Percentiles rank a stretch among this genome's conserved stretches.
These are phyloP conservation scores for Barnettozyma hawaiiensis DNA, from an alignment of 1,139 yeast species.

Conservation along the genomic window DNA sequence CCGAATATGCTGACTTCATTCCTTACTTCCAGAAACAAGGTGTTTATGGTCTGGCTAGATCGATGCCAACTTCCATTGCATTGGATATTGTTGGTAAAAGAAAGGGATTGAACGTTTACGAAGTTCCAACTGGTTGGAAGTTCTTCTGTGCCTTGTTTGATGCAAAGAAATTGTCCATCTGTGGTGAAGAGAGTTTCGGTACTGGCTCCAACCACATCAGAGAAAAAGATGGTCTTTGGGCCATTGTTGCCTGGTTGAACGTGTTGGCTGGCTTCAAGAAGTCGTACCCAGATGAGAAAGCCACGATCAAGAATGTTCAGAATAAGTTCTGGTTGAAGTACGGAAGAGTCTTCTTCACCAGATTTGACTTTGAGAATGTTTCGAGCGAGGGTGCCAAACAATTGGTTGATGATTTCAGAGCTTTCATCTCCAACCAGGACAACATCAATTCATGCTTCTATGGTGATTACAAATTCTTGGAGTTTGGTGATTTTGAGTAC, in stretches of 20 bases:
- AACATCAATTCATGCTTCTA: constrained; percentile 34
- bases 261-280: constrained; percentile 75
- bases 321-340: constrained; percentile 83
- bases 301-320: constrained; percentile 77
- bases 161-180: constrained; percentile 85
- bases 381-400: constrained; percentile 68
- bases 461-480: constrained; percentile 44
- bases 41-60: constrained; percentile 90
- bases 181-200: constrained; percentile 98
- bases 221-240: constrained; percentile 98
- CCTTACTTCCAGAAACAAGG: constrained; percentile 89
- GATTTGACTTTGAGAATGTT: constrained; percentile 91
- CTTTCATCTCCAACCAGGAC: constrained; percentile 37
- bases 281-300: constrained; percentile 49
- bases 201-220: constrained; percentile 97
- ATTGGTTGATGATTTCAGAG: constrained; percentile 54
- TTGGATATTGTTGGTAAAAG: constrained; percentile 84
- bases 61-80: constrained; percentile 97
- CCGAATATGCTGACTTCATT: constrained; percentile 80
- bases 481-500: constrained; percentile 86
- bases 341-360: constrained; percentile 96
- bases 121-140: constrained; percentile 99
- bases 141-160: constrained; percentile 95
- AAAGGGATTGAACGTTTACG: constrained; percentile 73
- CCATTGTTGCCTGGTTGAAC: constrained; percentile 94